Percentiles rank a stretch among this genome's conserved stretches.
These are phyloP conservation scores for Schwanniomyces yamadae DNA, from an alignment of 805 yeast genomes.

Conservation along the genomic window DNA sequence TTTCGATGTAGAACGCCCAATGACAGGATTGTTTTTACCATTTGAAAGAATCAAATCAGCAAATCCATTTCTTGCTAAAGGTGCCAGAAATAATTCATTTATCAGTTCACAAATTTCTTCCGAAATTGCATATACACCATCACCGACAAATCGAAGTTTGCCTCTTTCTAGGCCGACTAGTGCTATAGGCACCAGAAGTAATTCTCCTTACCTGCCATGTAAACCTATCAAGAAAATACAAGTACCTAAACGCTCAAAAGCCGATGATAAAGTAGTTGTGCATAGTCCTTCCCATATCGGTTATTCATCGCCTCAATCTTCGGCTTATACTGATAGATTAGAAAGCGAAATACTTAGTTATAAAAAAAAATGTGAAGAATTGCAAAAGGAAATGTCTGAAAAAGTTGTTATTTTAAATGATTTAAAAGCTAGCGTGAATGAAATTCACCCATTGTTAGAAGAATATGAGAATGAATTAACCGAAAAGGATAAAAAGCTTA, in stretches of 20 bases:
- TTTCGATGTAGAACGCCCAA: slow-evolving; percentile 61
- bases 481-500: slow-evolving; percentile 46
- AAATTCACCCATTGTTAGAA: slow-evolving; percentile 46
- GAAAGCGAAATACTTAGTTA: slow-evolving; percentile 20
- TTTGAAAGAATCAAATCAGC: slow-evolving; percentile 43
- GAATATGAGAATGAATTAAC: slow-evolving; percentile 45
- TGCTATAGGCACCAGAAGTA: not conserved
- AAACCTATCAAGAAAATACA: not conserved
- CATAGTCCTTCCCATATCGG: too few species aligned
- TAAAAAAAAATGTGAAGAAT: slow-evolving; percentile 22
- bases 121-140: slow-evolving; percentile 3
- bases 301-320: not conserved
- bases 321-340: slow-evolving; percentile 10
- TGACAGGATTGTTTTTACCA: slow-evolving; percentile 74
- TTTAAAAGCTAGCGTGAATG: slow-evolving; percentile 47
- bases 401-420: slow-evolving; percentile 48
- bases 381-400: slow-evolving; percentile 34
- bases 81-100: not conserved
- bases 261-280: slow-evolving; percentile 1
- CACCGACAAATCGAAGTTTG: slow-evolving; percentile 6
- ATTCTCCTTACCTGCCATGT: not conserved
- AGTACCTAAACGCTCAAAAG: not conserved
- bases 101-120: not conserved
- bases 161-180: slow-evolving; percentile 2
- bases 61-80: slow-evolving; percentile 27